Percentiles rank a stretch among this genome's conserved stretches.
phyloP scores from a whole-genome alignment of 768 basidiomycete species.

The Tulasnella sp. region DNA sequence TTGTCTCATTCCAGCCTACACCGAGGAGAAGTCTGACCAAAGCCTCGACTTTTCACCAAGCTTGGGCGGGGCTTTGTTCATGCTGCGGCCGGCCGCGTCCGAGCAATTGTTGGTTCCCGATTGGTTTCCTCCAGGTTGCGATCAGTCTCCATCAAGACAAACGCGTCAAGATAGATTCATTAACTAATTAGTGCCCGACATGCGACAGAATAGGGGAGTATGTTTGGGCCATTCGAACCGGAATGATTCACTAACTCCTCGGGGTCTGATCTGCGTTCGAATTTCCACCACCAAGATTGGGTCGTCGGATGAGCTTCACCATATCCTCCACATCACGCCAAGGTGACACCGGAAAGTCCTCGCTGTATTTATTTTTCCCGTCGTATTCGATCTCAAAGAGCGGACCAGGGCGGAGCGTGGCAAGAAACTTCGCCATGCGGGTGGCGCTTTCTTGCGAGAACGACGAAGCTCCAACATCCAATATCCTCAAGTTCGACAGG shows the following conservation, averaged over 20 bases:
- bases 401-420: neutral
- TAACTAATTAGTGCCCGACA: neutral
- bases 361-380: neutral
- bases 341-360: too few species aligned
- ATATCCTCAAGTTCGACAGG: neutral
- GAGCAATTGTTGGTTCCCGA: too few species aligned
- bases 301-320: neutral
- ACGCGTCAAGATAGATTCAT: neutral
- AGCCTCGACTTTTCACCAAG: too few species aligned
- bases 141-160: neutral
- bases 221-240: neutral
- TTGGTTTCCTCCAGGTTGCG: too few species aligned
- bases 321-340: neutral
- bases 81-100: too few species aligned
- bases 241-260: neutral
- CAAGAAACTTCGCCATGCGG: neutral
- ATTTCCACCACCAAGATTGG: neutral
- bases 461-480: neutral
- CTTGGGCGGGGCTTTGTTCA: too few species aligned
- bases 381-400: neutral
- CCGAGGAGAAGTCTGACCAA: too few species aligned
- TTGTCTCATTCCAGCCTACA: too few species aligned
- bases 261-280: too few species aligned
- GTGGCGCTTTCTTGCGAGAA: neutral
- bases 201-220: neutral